phyloP scores from a whole-genome alignment of 352 stramenopile genomes.

The Phytophthora rubi region DNA sequence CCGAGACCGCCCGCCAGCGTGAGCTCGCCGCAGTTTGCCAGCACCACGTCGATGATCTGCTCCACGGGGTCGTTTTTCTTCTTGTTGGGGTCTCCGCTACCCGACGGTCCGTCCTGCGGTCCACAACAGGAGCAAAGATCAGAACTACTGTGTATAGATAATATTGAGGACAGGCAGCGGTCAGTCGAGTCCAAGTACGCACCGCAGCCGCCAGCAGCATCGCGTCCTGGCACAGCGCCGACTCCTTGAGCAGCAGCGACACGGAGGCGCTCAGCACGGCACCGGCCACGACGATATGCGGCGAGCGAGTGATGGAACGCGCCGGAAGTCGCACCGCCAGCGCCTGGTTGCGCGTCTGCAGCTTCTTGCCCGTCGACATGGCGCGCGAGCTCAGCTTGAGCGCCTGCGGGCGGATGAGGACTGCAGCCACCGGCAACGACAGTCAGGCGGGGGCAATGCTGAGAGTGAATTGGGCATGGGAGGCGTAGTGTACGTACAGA shows the following conservation, averaged over 20 bases:
- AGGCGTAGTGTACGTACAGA: conserved; percentile 40
- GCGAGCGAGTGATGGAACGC: conserved; percentile 27
- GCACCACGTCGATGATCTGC: conserved; percentile 68
- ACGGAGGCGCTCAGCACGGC: conserved; percentile 57
- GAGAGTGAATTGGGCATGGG: not conserved
- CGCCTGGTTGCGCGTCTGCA: conserved; percentile 39
- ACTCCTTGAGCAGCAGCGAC: conserved; percentile 44
- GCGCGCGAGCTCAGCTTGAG: conserved; percentile 32
- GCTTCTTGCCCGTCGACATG: conserved; percentile 36
- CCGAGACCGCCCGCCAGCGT: conserved; percentile 71
- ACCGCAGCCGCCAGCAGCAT: conserved; percentile 43
- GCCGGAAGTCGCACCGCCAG: conserved; percentile 35
- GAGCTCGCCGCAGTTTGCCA: conserved; percentile 71
- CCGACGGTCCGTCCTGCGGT: conserved; percentile 41
- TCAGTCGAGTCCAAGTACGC: conserved; percentile 5
- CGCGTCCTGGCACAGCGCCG: conserved; percentile 58
- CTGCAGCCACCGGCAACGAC: conserved; percentile 22
- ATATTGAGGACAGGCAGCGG: too few relatives aligned
- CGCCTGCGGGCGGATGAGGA: conserved; percentile 51
- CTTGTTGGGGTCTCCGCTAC: conserved; percentile 40
- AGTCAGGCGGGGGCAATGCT: not conserved
- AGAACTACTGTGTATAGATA: not conserved
- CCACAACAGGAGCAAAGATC: not conserved
- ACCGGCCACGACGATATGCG: conserved; percentile 46
- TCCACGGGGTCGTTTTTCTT: conserved; percentile 62